Base-by-base conservation (phyloP, 768 basidiomycete genomes). In the Asterophora lycoperdoides region DNA sequence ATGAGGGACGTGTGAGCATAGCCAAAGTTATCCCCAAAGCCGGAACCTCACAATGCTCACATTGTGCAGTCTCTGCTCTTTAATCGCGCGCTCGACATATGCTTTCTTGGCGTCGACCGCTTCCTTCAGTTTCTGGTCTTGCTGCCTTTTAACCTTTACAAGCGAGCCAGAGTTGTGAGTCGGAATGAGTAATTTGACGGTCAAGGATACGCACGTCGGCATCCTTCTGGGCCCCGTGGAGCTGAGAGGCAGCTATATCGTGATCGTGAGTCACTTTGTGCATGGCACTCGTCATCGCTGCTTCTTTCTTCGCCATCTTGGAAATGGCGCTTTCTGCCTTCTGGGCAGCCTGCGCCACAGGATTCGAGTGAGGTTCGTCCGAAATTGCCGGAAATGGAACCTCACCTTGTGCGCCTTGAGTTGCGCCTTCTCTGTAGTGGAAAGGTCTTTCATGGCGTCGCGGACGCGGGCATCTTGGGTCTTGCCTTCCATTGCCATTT, bases 401-500 rank as follows among this genome's bases (percentile, higher is more conserved):
- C 37, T n/a, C 44, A 78, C 80, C 69, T 81, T 83, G 48, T 72
- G 66, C 19, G 75, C 73, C 57, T 79, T 80, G 29, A 66, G 59
- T 47, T 78, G 70, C 11, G 64, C 62, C 68, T 83, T 83, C 60
- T 86, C 81, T 7, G 73, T 69, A 28, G 67, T 65, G 15, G 66
- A 64, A 28, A 86, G 66, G 41, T 81, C 78, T 58, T 79, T 81
- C 52, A 81, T 52, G 29, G 77, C 72, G 39, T 74, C 71, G 60
- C 80, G 72, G 55, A 86, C 61, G 28, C 64, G 64, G 40, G 65
- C 70, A 46, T 77, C 69, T 59, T 82, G 81, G 19, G 69, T 65
- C 55, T 76, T 78, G 14, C 75, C 74, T 54, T 84, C 82, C 44
- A 70, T 70, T 4, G 66, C 55, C 30, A 80, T 62, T 14, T 64